phyloP scores from a whole-genome alignment of 805 yeast species.

The Ogataea ganodermae region DNA sequence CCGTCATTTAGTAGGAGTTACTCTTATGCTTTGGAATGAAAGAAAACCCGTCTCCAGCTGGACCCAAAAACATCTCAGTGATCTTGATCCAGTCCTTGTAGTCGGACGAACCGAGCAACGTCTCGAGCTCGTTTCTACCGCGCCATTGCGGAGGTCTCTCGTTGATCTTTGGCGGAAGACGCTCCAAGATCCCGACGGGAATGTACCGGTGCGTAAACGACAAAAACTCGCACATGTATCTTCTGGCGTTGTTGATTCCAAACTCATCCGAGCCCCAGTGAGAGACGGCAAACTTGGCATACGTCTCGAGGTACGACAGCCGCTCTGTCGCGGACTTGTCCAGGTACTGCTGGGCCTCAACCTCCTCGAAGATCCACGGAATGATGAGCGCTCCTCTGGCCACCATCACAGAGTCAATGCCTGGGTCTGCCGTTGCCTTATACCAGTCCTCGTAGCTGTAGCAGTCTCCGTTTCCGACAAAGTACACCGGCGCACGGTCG shows the following conservation, averaged over 20 bases:
- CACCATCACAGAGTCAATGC: constrained; percentile 92
- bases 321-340: constrained; percentile 93
- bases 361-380: constrained; percentile 98
- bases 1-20: constrained; percentile 53
- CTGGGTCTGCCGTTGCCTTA: constrained; percentile 59
- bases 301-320: constrained; percentile 68
- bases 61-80: constrained; percentile 93
- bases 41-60: constrained; percentile 69
- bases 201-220: constrained; percentile 93
- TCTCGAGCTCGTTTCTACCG: constrained; percentile 92
- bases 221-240: constrained; percentile 91
- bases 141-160: constrained; percentile 93
- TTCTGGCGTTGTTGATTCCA: constrained; percentile 84
- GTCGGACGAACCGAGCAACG: constrained; percentile 80
- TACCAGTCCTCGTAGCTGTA: constrained; percentile 89
- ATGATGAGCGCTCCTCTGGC: constrained; percentile 97
- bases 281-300: constrained; percentile 78
- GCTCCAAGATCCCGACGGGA: constrained; percentile 90
- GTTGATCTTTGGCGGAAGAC: constrained; percentile 83
- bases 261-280: constrained; percentile 99
- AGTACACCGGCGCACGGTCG: constrained; percentile 67
- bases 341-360: constrained; percentile 82
- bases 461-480: constrained; percentile 94
- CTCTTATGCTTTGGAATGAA: constrained; percentile 96
- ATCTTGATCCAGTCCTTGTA: constrained; percentile 95